Conservation (phyloP, 1,139 yeast genomes). For the Spencermartinsiella ligniputridi region DNA sequence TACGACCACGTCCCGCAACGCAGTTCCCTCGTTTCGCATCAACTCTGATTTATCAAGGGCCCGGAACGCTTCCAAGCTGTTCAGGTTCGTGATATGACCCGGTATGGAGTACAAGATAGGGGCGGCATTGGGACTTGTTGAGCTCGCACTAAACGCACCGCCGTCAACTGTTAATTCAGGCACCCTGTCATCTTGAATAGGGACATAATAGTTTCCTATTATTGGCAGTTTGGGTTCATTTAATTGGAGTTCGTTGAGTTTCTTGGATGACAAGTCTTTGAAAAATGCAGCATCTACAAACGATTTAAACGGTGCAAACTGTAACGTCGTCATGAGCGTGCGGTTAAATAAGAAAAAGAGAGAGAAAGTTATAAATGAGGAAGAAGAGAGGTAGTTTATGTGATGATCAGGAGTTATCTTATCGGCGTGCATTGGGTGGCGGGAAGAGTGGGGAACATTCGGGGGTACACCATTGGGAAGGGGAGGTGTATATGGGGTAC, state of each 20-base stretch:
- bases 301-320: constrained; percentile 58
- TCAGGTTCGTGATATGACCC: constrained; percentile 56
- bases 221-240: constrained; percentile 46
- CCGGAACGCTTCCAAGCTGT: constrained; percentile 84
- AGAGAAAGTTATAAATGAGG: background rate
- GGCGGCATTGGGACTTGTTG: constrained; percentile 5
- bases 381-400: background rate
- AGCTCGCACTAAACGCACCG: background rate
- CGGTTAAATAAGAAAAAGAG: background rate
- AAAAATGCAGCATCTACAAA: constrained; percentile 86
- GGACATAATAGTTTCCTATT: constrained; percentile 41
- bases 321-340: constrained; percentile 7
- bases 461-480: too few relatives aligned
- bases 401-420: background rate
- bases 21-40: constrained; percentile 44
- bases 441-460: background rate
- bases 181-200: constrained; percentile 34
- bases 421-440: background rate
- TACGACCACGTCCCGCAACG: constrained; percentile 29
- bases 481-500: too few relatives aligned
- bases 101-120: constrained; percentile 22
- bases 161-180: background rate
- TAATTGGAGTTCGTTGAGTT: constrained; percentile 62
- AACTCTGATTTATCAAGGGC: constrained; percentile 55
- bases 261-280: constrained; percentile 60